Evolutionary conservation across 148 eudicot genomes (phyloP), one percentile per base, ranked within the genome.

Genomic region (Camellia sinensis): DNA sequence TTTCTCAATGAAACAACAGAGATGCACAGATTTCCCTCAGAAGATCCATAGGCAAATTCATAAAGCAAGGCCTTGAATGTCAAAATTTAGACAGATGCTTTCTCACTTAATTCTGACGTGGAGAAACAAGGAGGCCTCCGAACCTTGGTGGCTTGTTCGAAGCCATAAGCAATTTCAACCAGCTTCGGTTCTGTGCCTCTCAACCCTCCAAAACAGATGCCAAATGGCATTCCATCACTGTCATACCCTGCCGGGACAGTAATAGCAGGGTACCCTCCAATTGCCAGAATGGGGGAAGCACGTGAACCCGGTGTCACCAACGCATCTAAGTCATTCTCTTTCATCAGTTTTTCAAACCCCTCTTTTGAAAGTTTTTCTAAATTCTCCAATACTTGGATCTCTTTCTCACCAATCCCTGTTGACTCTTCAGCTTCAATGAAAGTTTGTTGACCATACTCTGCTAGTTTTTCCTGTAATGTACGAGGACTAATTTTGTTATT

Each of bases 261-360:
- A 43, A 88, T 88, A 2, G 62, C 91, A 7, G 91, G 91, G 73
- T 73, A 86, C 29, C 91, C 91, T 21, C 91, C 91, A 46, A 82
- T 82, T 53, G 89, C 89, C 17, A 86, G 86, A 8, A 84, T 78
- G 2, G 76, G 18, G 29, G 85, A 71, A 29, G 68, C 81, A 57
- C 5, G 6, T 5, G 62, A 12, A 17, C 82, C 80, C 0, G 84
- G 81, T 19, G 84, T 80, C 80, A 86, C 86, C 81, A 88, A 6
- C 4, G 86, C 89, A 52, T 88, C 89, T 56, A 86, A 29, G 21
- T 67, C 44, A 60, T 86, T 74, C 14, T 82, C 77, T 5, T 12
- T 82, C 86, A 86, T 88, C 73, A 86, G 45, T 59, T 80, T 88
- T 74, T 79, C 85, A 14, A 84, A 86, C 0, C 91, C 91, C 8